These are phyloP conservation scores for Gastroboletus turbinatus DNA, from an alignment of 1,284 basidiomycete species.

Conservation along the genomic window DNA sequence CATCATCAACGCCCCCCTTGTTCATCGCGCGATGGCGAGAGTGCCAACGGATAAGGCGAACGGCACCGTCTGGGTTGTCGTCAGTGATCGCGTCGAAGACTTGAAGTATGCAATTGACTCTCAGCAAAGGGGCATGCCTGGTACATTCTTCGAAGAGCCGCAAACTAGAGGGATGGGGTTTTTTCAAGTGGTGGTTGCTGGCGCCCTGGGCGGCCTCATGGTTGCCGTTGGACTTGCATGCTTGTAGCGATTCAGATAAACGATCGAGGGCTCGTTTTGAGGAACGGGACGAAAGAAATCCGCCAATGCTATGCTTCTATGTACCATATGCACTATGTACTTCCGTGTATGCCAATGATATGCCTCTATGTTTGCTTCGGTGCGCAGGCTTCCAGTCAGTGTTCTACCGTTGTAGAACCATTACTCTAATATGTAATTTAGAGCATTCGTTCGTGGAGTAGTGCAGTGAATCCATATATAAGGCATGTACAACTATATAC, in stretches of 20 bases:
- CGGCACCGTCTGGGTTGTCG: conserved; percentile 33
- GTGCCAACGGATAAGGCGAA: conserved; percentile 18
- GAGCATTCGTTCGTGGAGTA: background rate
- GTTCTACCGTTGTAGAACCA: background rate
- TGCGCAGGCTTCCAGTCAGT: background rate
- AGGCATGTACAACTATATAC: conserved; percentile 14
- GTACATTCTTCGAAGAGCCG: conserved; percentile 28
- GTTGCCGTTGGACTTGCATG: conserved; percentile 33
- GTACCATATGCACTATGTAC: conserved; percentile 18
- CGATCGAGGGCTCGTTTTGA: background rate
- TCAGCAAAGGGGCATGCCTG: conserved; percentile 34
- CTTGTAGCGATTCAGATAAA: conserved; percentile 30
- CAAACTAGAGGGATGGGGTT: conserved; percentile 23
- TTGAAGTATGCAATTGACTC: conserved; percentile 34
- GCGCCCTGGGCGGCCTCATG: conserved; percentile 29
- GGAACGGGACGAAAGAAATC: conserved; percentile 1
- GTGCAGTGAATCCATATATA: background rate
- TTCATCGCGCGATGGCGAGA: conserved; percentile 23
- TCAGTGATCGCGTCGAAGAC: conserved; percentile 36
- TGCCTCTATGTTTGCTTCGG: conserved; percentile 9
- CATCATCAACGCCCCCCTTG: conserved; percentile 26
- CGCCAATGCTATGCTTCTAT: conserved; percentile 10
- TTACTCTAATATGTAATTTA: background rate
- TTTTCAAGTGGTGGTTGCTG: conserved; percentile 34
- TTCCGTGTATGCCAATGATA: conserved; percentile 16